Base-by-base conservation (phyloP, 2,329 filamentous ascomycete genomes). In the Nigrospora sphaerica region DNA sequence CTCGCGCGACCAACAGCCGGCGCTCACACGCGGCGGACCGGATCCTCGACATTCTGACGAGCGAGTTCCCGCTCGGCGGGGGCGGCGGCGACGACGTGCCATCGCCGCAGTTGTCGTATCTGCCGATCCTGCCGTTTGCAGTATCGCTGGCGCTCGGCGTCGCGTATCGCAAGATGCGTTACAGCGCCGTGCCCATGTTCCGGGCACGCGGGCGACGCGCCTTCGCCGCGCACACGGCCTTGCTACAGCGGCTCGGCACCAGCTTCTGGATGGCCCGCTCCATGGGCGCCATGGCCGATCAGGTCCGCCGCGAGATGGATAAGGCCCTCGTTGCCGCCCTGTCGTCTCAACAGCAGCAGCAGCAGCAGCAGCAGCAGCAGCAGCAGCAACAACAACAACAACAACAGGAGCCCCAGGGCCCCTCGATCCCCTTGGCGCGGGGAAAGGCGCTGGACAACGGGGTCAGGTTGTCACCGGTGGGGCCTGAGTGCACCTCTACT, bases 151-250 rank as follows among this genome's bases (percentile, higher is more conserved):
- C 80, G 0, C 67, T 85, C 1, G 81, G 77, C 40, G 77, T 83
- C 1, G 75, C 77, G 12, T 84, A 83, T 52, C 73, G 78, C 39
- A 82, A 83, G 56, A 80, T 83, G 78, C 71, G 80, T 2, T 76
- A 81, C 52, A 80, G 77, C 47, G 72, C 73, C 12, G 63, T 81
- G 0, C 73, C 78, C 1, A 76, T 81, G 69, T 81, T 80, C 49
- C 72, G 78, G 4, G 68, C 69, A 0, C 66, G 80, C n/a, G 74
- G 77, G 6, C 73, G 76, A 51, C 67, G 66, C 13, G 67, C 74
- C 0, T 83, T 84, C 54, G 69, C 71, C 43, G 70, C 69, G 39
- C 76, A 79, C 36, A 78, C 77, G 12, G 66, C 72, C 2, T 66
- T 79, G 32, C 62, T 84, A 5, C 68, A 72, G 18, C 65, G 69